Conservation (phyloP, 1,284 basidiomycete genomes). For the Malassezia japonica region DNA sequence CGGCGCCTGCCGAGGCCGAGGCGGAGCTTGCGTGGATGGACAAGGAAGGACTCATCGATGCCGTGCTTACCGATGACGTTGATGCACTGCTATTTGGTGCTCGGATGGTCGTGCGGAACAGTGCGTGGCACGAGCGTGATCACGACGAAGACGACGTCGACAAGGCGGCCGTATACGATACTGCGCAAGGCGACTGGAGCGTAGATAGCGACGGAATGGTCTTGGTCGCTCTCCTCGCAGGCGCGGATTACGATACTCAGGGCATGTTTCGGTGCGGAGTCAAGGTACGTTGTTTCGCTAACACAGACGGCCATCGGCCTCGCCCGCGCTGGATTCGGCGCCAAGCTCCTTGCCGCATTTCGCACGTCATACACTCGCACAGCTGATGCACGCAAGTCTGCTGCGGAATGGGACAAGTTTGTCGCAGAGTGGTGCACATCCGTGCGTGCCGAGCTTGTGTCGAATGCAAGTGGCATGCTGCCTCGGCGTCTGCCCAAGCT, state of each 20-base stretch:
- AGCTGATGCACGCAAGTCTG: background rate
- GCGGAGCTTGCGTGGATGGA: slow-evolving; percentile 86
- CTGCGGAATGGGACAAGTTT: slow-evolving; percentile 15
- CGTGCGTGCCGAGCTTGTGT: slow-evolving; percentile 25
- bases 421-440: slow-evolving; percentile 21
- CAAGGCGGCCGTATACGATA: slow-evolving; percentile 3
- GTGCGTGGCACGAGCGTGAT: background rate
- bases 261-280: slow-evolving; percentile 30
- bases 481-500: slow-evolving; percentile 18
- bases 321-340: slow-evolving; percentile 50
- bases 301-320: slow-evolving; percentile 50
- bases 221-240: slow-evolving; percentile 71
- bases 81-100: slow-evolving; percentile 88
- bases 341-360: slow-evolving; percentile 56
- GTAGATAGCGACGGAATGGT: slow-evolving; percentile 63
- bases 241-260: slow-evolving; percentile 71
- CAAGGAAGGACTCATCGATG: slow-evolving; percentile 70
- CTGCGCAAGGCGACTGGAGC: slow-evolving; percentile 47
- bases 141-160: background rate
- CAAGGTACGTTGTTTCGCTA: slow-evolving; percentile 1
- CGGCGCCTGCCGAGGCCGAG: slow-evolving; percentile 91
- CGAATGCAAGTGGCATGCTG: slow-evolving; percentile 23
- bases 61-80: slow-evolving; percentile 81
- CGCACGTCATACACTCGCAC: background rate
- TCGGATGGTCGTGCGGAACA: slow-evolving; percentile 60